These are phyloP conservation scores for Sequoiadendron giganteum DNA, from an alignment of 75 land plant genomes.

Conservation along the genomic window DNA sequence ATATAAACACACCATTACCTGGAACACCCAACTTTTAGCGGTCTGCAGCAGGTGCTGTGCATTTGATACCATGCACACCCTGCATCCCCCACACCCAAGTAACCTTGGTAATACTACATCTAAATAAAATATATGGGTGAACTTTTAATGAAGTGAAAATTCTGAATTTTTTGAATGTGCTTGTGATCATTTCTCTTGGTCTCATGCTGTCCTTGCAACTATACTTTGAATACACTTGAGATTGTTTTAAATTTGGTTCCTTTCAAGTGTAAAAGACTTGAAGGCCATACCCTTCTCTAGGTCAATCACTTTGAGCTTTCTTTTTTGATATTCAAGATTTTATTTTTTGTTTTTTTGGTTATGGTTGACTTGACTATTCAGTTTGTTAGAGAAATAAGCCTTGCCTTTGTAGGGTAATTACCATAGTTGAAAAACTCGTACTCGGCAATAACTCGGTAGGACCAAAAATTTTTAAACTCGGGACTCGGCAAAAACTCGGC, in stretches of 20 bases:
- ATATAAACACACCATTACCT: too few species aligned
- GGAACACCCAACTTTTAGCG: neutral
- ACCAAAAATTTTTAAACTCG: too few species aligned
- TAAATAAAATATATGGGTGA: neutral
- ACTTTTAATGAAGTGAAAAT: neutral
- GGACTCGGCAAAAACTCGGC: too few species aligned
- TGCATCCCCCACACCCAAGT: neutral
- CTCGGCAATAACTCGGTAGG: too few species aligned
- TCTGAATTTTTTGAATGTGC: neutral
- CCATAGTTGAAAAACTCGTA: too few species aligned
- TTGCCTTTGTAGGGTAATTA: neutral
- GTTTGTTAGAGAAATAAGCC: neutral
- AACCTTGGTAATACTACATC: neutral
- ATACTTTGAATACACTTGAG: neutral
- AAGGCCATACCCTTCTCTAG: neutral
- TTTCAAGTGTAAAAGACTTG: neutral
- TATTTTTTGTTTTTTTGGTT: neutral
- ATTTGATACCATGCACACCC: neutral
- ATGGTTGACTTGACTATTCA: neutral
- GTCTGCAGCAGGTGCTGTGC: neutral
- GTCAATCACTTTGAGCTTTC: neutral
- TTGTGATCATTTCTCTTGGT: neutral
- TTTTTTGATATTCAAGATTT: neutral
- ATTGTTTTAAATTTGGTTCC: neutral
- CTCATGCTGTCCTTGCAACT: neutral